Evolutionary conservation across 1,284 basidiomycete genomes (phyloP).

Genomic region (Ceratobasidium sp.): DNA sequence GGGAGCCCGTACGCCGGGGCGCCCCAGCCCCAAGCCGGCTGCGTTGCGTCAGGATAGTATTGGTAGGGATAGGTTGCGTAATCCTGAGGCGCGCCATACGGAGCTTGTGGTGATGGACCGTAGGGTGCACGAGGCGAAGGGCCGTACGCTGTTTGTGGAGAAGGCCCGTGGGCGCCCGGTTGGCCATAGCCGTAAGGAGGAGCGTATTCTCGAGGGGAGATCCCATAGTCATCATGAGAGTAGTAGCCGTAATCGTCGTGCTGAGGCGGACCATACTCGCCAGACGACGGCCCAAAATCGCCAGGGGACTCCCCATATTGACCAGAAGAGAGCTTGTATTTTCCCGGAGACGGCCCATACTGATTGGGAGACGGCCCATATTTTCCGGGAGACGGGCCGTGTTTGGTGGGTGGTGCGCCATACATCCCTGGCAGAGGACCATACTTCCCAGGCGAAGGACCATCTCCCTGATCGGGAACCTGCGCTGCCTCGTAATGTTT

Average conservation of each 20-base stretch:
- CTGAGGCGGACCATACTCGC: background rate
- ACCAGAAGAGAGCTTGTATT: no score
- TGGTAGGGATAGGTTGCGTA: conserved; percentile 15
- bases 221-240: background rate
- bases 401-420: background rate
- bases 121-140: conserved; percentile 12
- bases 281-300: no score
- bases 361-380: background rate
- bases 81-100: no score
- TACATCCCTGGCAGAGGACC: conserved; percentile 2
- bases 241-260: background rate
- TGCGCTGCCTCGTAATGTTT: conserved; percentile 30
- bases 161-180: conserved; percentile 11
- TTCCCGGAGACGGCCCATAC: background rate
- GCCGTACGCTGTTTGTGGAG: conserved; percentile 25
- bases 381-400: background rate
- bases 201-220: background rate
- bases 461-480: background rate
- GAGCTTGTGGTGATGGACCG: conserved; percentile 1
- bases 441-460: conserved; percentile 2
- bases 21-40: conserved; percentile 21
- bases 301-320: no score
- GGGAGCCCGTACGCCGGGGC: conserved; percentile 3
- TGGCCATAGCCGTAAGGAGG: background rate
- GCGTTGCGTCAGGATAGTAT: conserved; percentile 3